A percentile compares a stretch with the other conserved stretches of the same genome.
These are phyloP conservation scores for Microbotryum saponariae DNA, from an alignment of 1,284 basidiomycete species.

Conservation along the genomic window DNA sequence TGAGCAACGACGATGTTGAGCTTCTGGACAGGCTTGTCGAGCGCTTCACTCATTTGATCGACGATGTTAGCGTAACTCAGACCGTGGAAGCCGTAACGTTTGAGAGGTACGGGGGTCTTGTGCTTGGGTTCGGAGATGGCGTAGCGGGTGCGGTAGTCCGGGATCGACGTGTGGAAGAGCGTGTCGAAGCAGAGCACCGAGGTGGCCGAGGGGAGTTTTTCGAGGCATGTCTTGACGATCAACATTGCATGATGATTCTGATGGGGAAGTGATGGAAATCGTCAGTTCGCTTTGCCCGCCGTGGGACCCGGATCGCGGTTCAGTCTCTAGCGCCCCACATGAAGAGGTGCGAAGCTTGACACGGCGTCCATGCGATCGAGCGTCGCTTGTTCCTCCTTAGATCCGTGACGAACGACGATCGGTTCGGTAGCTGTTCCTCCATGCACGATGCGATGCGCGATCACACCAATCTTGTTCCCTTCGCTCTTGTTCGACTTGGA, in stretches of 20 bases:
- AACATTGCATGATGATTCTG: slow-evolving; percentile 47
- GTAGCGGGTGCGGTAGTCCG: slow-evolving; percentile 64
- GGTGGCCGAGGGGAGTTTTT: slow-evolving; percentile 52
- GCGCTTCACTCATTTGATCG: slow-evolving; percentile 52
- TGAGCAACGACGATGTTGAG: slow-evolving; percentile 69
- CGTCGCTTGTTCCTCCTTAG: slow-evolving; percentile 47
- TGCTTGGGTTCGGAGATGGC: slow-evolving; percentile 61
- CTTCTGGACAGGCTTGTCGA: slow-evolving; percentile 49
- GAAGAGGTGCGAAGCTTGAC: slow-evolving; percentile 63
- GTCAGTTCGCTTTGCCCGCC: neutral
- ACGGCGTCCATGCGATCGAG: slow-evolving; percentile 64
- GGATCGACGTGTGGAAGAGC: slow-evolving; percentile 69
- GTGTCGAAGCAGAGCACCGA: slow-evolving; percentile 62
- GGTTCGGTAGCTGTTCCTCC: slow-evolving; percentile 66
- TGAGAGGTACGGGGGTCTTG: slow-evolving; percentile 55
- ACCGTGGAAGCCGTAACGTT: slow-evolving; percentile 77
- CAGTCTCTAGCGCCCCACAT: slow-evolving; percentile 41
- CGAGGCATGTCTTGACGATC: slow-evolving; percentile 55
- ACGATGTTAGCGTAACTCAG: slow-evolving; percentile 45
- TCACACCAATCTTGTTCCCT: slow-evolving; percentile 45
- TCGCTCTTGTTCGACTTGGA: slow-evolving; percentile 4
- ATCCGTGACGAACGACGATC: slow-evolving; percentile 51
- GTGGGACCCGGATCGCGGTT: neutral
- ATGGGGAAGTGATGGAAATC: too few species aligned
- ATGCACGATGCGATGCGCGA: slow-evolving; percentile 72